A percentile compares a stretch with the other conserved stretches of the same genome.
These are phyloP conservation scores for Pythium rishiriense DNA, from an alignment of 352 stramenopile species.

Conservation along the genomic window DNA sequence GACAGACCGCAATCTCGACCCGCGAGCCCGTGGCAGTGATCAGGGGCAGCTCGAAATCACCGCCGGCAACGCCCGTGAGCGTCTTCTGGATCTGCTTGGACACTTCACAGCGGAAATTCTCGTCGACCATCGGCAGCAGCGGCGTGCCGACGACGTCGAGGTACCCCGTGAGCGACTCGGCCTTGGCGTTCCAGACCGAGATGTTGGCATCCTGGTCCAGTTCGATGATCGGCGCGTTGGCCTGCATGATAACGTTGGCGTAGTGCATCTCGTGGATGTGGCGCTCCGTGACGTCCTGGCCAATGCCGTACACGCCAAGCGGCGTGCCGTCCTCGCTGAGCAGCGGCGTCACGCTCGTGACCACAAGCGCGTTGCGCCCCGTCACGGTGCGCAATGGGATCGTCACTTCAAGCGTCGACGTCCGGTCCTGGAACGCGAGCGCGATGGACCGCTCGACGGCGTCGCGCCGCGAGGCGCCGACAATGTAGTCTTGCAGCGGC, in stretches of 20 bases:
- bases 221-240: slow-evolving; percentile 79
- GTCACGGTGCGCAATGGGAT: slow-evolving; percentile 46
- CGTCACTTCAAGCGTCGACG: slow-evolving; percentile 26
- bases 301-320: slow-evolving; percentile 59
- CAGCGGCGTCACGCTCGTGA: slow-evolving; percentile 58
- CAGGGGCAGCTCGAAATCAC: slow-evolving; percentile 54
- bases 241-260: slow-evolving; percentile 69
- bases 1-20: slow-evolving; percentile 57
- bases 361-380: slow-evolving; percentile 45
- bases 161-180: slow-evolving; percentile 56
- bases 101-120: slow-evolving; percentile 48
- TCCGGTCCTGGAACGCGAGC: slow-evolving; percentile 39
- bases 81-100: slow-evolving; percentile 52
- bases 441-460: slow-evolving; percentile 32
- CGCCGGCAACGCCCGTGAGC: slow-evolving; percentile 44
- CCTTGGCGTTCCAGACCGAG: slow-evolving; percentile 70
- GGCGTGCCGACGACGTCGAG: slow-evolving; percentile 53
- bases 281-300: slow-evolving; percentile 57
- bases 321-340: slow-evolving; percentile 39
- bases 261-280: slow-evolving; percentile 63
- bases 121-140: slow-evolving; percentile 51
- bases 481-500: slow-evolving; percentile 46
- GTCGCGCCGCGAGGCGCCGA: slow-evolving; percentile 31
- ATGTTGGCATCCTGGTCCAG: slow-evolving; percentile 73
- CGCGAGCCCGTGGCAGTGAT: slow-evolving; percentile 46